Evolutionary conservation across 2,329 filamentous ascomycete species (phyloP).

Genomic region (Fusarium scirpi): DNA sequence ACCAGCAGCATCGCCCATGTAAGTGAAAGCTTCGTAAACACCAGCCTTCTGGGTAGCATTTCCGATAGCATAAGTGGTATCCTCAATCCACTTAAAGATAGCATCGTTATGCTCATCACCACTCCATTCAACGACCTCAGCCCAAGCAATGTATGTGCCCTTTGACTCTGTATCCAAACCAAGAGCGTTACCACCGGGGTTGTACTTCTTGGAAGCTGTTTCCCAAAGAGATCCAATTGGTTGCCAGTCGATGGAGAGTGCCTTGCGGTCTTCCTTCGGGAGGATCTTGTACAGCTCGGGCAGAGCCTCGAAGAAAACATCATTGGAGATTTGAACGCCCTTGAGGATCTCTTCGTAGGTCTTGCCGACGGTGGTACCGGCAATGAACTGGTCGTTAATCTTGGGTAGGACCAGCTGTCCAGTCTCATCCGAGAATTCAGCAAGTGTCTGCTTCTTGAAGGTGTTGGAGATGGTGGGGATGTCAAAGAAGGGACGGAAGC

Average conservation of each 20-base stretch:
- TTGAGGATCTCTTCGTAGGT: constrained; percentile 23
- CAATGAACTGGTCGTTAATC: constrained; percentile 36
- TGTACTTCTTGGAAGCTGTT: constrained; percentile 17
- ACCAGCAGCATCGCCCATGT: constrained; percentile 34
- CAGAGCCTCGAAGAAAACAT: constrained; percentile 18
- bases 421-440: constrained; percentile 23
- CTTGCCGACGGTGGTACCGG: constrained; percentile 21
- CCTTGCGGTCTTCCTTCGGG: constrained; percentile 16
- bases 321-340: constrained; percentile 17
- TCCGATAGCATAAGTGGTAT: constrained; percentile 26
- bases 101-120: constrained; percentile 27
- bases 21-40: constrained; percentile 22
- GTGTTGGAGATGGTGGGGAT: constrained; percentile 24
- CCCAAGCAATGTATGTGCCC: constrained; percentile 34
- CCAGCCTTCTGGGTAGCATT: constrained; percentile 29
- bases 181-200: constrained; percentile 17
- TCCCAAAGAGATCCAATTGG: constrained; percentile 26
- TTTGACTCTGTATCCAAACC: constrained; percentile 25
- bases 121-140: constrained; percentile 36
- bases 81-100: constrained; percentile 26
- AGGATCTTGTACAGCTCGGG: constrained; percentile 15
- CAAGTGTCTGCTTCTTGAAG: constrained; percentile 20
- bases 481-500: constrained; percentile 30
- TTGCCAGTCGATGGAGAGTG: constrained; percentile 33
- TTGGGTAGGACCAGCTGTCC: constrained; percentile 22